Percentiles rank a stretch among this genome's conserved stretches.
Evolutionary conservation across 2,329 filamentous ascomycete genomes (phyloP).

Genomic region (Fusarium sp.): DNA sequence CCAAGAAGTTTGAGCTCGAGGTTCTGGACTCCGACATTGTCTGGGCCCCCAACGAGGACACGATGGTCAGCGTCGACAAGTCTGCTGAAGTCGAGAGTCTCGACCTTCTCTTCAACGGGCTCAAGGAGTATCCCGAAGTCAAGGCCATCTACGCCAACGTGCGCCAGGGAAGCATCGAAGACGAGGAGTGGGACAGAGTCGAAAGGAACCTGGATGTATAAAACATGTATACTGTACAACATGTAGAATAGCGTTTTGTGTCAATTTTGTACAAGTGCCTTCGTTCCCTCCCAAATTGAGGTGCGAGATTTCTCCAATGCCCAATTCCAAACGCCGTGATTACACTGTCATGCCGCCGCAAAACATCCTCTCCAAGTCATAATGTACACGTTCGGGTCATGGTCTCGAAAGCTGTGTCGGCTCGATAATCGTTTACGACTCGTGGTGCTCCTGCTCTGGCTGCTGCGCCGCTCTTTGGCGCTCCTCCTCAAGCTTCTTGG

Average conservation of each 20-base stretch:
- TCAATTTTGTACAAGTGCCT: constrained; percentile 33
- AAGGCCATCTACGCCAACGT: constrained; percentile 84
- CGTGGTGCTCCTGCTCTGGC: constrained; percentile 16
- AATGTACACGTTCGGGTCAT: constrained; percentile 34
- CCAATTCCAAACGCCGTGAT: constrained; percentile 40
- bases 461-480: constrained; percentile 40
- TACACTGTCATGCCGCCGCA: constrained; percentile 24
- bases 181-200: constrained; percentile 65
- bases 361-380: constrained; percentile 11
- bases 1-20: constrained; percentile 70
- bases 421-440: constrained; percentile 23
- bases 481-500: constrained; percentile 52
- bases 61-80: constrained; percentile 71
- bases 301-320: constrained; percentile 26
- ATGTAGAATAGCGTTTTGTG: constrained; percentile 24
- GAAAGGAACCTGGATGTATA: constrained; percentile 63
- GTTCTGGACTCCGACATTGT: constrained; percentile 83
- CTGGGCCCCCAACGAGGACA: constrained; percentile 86
- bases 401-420: background rate
- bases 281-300: constrained; percentile 28
- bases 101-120: constrained; percentile 64
- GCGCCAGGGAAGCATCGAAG: constrained; percentile 59
- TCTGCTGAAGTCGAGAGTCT: constrained; percentile 67
- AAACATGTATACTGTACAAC: constrained; percentile 52
- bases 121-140: constrained; percentile 77